Base-by-base conservation (phyloP, 2,329 filamentous ascomycete genomes). In the Colletotrichum chlorophyti region DNA sequence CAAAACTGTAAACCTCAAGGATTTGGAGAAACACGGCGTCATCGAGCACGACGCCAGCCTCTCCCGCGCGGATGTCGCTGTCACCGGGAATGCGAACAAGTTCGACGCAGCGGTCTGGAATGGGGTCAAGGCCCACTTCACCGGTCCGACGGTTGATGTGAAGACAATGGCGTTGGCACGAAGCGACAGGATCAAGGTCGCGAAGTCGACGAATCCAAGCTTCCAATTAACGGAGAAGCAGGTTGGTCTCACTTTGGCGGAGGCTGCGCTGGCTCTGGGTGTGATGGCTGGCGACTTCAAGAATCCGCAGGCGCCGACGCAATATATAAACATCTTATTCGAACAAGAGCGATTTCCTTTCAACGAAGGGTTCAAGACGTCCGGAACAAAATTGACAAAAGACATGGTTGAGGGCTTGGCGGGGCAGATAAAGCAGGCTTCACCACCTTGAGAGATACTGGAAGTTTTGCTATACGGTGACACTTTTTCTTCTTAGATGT, bases 41-140 rank as follows among this genome's bases (percentile, higher is more conserved):
- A 69, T 72, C 46, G 70, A 72, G 52, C 68, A 70, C 57, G 69
- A 72, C 57, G 68, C 66, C 35, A 67, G 64, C 27, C 58, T 72
- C 1, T 65, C 58, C 53, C 63, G 70, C 37, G 59, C 63, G 34
- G 69, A 72, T 53, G 23, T 62, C 34, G 34, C 34, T 7, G 49
- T 58, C 52, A 23, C 40, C 9, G 40, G 40, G 15, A 27, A 42
- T 21, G 24, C 19, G 15, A 23, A 23, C 24, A 23, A 42, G 19
- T 42, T 42, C 40, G 40, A 42, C 10, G 19, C 40, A 9, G 21
- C 40, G 40, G 24, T 42, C 24, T 42, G 40, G 40, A 27, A 23
- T 14, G 15, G 14, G 12, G 24, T 27, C 12, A 42, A 27, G 24
- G 40, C 40, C 11, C 40, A 42, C 1, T 42, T 42, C 40, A 23